Base-by-base conservation (phyloP, 768 basidiomycete genomes). In the Tulasnella sp. region DNA sequence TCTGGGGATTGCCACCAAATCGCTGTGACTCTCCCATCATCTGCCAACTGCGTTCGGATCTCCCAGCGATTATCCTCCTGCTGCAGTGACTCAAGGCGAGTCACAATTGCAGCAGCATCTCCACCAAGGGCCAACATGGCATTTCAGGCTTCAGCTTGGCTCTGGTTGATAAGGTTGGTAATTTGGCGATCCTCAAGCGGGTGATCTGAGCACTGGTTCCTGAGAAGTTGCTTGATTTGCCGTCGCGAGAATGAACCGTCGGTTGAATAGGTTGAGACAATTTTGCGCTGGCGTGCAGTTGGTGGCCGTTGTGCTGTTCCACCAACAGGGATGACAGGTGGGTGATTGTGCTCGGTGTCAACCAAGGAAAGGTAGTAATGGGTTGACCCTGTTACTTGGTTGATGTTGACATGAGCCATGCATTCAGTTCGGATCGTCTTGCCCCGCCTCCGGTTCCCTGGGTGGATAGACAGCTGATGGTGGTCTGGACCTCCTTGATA, bases 171-270 rank as follows among this genome's bases (percentile, higher is more conserved):
- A n/a, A 84, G 77, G 69, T 85, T 85, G 2, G 78, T 61, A 39
- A 86, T 82, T 75, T 86, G 85, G 1, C 82, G 80, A 5, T 81
- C 80, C 77, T 84, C 84, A 15, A 85, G 82, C 15, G 40, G 71
- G 20, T 79, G 79, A 15, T 74, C 79, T 0, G 79, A 80, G 67
- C 78, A 80, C 37, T 81, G 77, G 15, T 76, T 69, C 5, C 37
- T n/a, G 1, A 82, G 74, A 0, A 81, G 29, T 15, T 67, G n/a
- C 18, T 44, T 35, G 26, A 77, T 32, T 18, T 61, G 51, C 5
- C 39, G 75, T 18, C 75, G 73, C 32, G 78, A 16, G 13, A 79
- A 76, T 9, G 80, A n/a, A 0, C 80, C 75, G 5, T 42, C 9
- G 1, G 79, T 77, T 0, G 74, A 55, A 73, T 81, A 80, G 5